Conservation (phyloP, 2,329 filamentous ascomycete genomes). For the Purpureocillium lavendulum region DNA sequence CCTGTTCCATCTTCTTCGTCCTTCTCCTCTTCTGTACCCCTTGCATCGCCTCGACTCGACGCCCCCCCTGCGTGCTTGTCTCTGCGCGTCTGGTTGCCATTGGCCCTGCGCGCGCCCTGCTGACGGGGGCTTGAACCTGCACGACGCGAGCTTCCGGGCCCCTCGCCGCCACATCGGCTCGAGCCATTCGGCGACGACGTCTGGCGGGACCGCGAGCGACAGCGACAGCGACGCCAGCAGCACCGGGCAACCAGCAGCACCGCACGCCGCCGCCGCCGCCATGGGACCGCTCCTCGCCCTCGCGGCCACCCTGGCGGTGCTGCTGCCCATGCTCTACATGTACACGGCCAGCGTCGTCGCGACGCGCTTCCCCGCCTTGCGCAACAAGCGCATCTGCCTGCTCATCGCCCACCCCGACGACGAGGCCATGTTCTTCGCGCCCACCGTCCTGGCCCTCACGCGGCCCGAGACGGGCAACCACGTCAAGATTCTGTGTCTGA, state of each 20-base stretch:
- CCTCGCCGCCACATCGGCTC: too few relatives aligned
- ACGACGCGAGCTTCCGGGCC: too few relatives aligned
- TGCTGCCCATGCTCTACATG: constrained; percentile 43
- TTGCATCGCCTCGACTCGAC: neutral
- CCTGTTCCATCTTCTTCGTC: neutral
- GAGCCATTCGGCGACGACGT: too few relatives aligned
- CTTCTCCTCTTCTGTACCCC: too few relatives aligned
- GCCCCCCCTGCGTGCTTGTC: neutral
- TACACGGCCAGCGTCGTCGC: constrained; percentile 39
- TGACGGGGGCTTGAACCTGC: too few relatives aligned
- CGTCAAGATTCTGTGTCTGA: constrained; percentile 88
- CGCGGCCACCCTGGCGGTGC: constrained; percentile 7
- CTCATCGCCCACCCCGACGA: constrained; percentile 97
- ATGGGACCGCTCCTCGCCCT: constrained; percentile 6
- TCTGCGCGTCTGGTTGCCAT: neutral
- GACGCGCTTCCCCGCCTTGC: constrained; percentile 55
- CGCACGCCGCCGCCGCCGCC: neutral
- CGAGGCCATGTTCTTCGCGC: constrained; percentile 98
- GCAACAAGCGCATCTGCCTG: constrained; percentile 80
- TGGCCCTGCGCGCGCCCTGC: too few relatives aligned
- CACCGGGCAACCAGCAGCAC: neutral
- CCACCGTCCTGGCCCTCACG: constrained; percentile 77
- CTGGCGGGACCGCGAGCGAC: too few relatives aligned
- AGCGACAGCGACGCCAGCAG: too few relatives aligned
- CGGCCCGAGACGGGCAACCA: constrained; percentile 75